Conservation (phyloP, 176 grass and related monocot genomes). For the Tuctoria greenei region DNA sequence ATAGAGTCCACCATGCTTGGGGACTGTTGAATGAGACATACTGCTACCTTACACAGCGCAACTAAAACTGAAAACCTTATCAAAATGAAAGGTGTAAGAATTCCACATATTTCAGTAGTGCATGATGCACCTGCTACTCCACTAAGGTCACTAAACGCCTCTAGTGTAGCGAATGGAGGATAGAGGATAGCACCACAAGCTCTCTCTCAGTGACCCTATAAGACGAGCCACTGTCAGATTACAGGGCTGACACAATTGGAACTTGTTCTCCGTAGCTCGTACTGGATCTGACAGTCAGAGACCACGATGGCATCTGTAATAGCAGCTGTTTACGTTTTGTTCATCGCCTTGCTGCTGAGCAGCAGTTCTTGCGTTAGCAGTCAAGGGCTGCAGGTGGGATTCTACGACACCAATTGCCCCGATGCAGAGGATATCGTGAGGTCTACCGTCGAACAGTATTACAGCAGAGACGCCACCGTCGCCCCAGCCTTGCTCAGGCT, state of each 20-base stretch:
- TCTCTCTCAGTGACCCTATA: conserved; percentile 18
- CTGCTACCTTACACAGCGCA: neutral
- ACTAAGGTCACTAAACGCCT: conserved; percentile 23
- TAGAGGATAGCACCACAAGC: conserved; percentile 12
- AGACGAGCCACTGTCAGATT: neutral
- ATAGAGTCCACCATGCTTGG: neutral
- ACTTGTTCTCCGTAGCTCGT: neutral
- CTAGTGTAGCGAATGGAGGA: neutral
- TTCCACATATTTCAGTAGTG: conserved; percentile 45
- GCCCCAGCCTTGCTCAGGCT: conserved; percentile 73
- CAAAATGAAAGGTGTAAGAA: neutral
- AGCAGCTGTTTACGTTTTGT: conserved; percentile 10
- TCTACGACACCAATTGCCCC: conserved; percentile 65
- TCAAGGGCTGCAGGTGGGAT: conserved; percentile 57
- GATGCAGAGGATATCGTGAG: conserved; percentile 62
- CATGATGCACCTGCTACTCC: conserved; percentile 44
- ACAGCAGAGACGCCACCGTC: conserved; percentile 53
- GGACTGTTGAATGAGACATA: neutral
- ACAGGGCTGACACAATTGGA: neutral
- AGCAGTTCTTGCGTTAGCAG: conserved; percentile 19
- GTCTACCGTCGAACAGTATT: conserved; percentile 64
- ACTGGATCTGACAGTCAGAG: neutral
- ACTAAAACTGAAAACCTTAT: neutral
- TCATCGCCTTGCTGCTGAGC: conserved; percentile 13
- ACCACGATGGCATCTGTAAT: conserved; percentile 11